Evolutionary conservation across 345 rosid species (phyloP).

Genomic region (Corchorus olitorius): DNA sequence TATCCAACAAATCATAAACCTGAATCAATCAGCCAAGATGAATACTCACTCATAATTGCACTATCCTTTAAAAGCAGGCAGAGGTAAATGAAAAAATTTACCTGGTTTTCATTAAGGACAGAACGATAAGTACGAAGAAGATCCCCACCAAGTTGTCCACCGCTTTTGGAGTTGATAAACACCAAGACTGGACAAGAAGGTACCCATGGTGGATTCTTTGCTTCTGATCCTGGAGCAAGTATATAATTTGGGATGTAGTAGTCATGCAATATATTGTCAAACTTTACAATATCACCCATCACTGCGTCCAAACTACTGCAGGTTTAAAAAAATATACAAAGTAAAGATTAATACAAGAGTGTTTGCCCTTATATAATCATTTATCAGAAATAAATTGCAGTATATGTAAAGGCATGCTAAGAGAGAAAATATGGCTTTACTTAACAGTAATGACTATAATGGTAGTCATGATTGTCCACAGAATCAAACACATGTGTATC

Average conservation of each 20-base stretch:
- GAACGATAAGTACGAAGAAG: constrained; percentile 58
- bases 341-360: not conserved
- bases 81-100: constrained; percentile 12
- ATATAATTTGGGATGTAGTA: constrained; percentile 50
- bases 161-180: constrained; percentile 72
- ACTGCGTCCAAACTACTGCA: constrained; percentile 28
- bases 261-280: constrained; percentile 23
- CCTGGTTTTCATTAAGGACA: constrained; percentile 63
- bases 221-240: constrained; percentile 38
- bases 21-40: constrained; percentile 18
- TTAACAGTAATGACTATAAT: too few relatives aligned
- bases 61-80: not conserved
- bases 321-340: not conserved
- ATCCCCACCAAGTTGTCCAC: constrained; percentile 70
- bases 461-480: too few relatives aligned
- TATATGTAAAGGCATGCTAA: too few relatives aligned
- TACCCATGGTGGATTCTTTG: not conserved
- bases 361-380: too few relatives aligned
- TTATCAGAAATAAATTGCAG: too few relatives aligned
- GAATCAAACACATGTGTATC: too few relatives aligned
- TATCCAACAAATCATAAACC: constrained; percentile 64
- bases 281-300: not conserved
- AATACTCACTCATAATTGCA: not conserved
- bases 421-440: too few relatives aligned
- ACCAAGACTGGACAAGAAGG: constrained; percentile 65